phyloP scores from a whole-genome alignment of 441 rosid species.

The Gossypium aridum region DNA sequence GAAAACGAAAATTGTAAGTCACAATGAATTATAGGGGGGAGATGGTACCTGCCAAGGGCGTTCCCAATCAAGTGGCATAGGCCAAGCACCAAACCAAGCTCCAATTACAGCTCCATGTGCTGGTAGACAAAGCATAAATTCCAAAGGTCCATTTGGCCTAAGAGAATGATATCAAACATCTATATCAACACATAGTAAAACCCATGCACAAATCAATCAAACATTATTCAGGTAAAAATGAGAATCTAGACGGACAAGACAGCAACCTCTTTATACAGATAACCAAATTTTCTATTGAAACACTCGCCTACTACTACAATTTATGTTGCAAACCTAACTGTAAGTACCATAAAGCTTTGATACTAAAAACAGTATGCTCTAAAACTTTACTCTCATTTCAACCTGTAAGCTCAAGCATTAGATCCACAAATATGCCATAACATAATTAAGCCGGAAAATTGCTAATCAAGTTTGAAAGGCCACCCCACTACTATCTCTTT shows the following conservation, averaged over 20 bases:
- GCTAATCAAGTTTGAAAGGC: neutral
- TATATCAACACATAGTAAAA: conserved; percentile 9
- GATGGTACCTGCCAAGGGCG: conserved; percentile 77
- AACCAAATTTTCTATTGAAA: neutral
- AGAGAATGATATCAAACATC: conserved; percentile 16
- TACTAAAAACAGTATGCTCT: neutral
- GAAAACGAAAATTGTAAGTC: neutral
- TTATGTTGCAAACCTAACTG: neutral
- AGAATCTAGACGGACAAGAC: neutral
- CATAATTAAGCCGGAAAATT: neutral
- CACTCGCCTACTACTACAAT: neutral
- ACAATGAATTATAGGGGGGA: neutral
- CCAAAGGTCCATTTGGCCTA: conserved; percentile 42
- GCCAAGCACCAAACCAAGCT: conserved; percentile 98
- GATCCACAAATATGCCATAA: neutral
- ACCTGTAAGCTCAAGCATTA: neutral
- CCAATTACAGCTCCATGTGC: conserved; percentile 78
- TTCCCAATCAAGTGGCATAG: conserved; percentile 99
- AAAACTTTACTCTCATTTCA: neutral
- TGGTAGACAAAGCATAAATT: conserved; percentile 60
- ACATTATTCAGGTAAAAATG: neutral
- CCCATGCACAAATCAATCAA: neutral
- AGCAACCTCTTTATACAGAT: neutral
- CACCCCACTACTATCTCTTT: neutral
- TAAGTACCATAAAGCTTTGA: neutral